Base-by-base conservation (phyloP, 164 flowering plant genomes). In the Aristolochia fimbriata region DNA sequence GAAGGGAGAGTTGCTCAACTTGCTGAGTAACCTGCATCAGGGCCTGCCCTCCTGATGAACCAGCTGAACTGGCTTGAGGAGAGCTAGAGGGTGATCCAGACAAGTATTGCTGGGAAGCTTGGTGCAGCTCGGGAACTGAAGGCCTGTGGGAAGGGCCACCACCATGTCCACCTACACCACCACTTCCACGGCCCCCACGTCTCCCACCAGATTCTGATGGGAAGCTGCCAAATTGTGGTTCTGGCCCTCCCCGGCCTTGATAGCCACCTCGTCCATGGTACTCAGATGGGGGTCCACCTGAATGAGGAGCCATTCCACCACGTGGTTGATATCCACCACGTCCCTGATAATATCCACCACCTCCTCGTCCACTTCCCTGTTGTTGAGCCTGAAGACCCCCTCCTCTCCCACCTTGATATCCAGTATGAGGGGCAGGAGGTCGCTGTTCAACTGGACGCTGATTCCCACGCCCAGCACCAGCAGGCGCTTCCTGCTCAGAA, bases 101-200 rank as follows among this genome's bases (percentile, higher is more conserved):
- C 17, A 16, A 22, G 27, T 52, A 52, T 27, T 22, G 56, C 65
- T 61, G 76, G 69, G 76, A 75, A 60, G 94, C 90, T 84, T 85
- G 95, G 85, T 79, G 87, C 91, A 85, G 91, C 82, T 83, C 88
- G 91, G 95, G 84, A 73, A 62, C 62, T 63, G 73, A 71, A 23
- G 71, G 68, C 68, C 84, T 71, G 1, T 80, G 59, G 47, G 81
- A 75, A 51, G 76, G 81, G 65, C 78, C 76, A 55, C 67, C 37
- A 51, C 70, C 62, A 51, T 76, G 77, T 52, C 70, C 77, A 55
- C 75, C 77, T 9, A 74, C 72, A 61, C 77, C 72, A 55, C 71
- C 74, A n/a, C 78, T 60, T 54, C 77, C 72, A 57, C 71, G 74
- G 15, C 79, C 79, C 47, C 72, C 68, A 41, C 73, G 65, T 56